Percentiles rank a stretch among this genome's conserved stretches.
These are phyloP conservation scores for Cenchrus americanus DNA, from an alignment of 176 grass and related monocot species.

Conservation along the genomic window DNA sequence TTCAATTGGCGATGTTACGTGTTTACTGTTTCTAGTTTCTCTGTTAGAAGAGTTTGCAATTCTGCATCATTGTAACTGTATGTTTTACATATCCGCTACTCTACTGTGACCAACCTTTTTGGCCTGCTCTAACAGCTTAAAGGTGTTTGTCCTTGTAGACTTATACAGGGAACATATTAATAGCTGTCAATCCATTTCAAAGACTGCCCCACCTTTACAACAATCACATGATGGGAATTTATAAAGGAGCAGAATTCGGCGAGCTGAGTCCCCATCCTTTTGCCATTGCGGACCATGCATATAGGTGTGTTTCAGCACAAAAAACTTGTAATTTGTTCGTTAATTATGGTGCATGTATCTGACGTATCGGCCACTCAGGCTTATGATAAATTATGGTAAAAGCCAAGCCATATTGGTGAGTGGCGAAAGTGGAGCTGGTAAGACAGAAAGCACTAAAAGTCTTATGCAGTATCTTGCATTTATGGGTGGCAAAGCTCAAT, in stretches of 20 bases:
- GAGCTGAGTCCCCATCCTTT: conserved; percentile 96
- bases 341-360: conserved; percentile 32
- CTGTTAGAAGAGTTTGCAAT: conserved; percentile 24
- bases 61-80: not conserved
- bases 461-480: conserved; percentile 94
- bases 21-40: conserved; percentile 40
- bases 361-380: conserved; percentile 50
- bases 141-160: conserved; percentile 54
- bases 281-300: conserved; percentile 87
- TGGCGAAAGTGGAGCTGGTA: conserved; percentile 90
- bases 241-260: conserved; percentile 87
- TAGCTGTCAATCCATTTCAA: conserved; percentile 97
- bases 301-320: conserved; percentile 64
- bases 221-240: conserved; percentile 96
- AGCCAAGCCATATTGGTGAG: conserved; percentile 90
- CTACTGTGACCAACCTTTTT: conserved; percentile 7
- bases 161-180: conserved; percentile 92
- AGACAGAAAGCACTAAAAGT: conserved; percentile 90
- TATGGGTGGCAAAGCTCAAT: conserved; percentile 79
- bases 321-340: conserved; percentile 25
- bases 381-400: conserved; percentile 72
- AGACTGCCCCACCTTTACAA: conserved; percentile 91
- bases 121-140: conserved; percentile 37
- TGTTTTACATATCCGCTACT: conserved; percentile 29
- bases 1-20: conserved; percentile 6